phyloP scores from a whole-genome alignment of 129 eudicot species.

The Silybum marianum region DNA sequence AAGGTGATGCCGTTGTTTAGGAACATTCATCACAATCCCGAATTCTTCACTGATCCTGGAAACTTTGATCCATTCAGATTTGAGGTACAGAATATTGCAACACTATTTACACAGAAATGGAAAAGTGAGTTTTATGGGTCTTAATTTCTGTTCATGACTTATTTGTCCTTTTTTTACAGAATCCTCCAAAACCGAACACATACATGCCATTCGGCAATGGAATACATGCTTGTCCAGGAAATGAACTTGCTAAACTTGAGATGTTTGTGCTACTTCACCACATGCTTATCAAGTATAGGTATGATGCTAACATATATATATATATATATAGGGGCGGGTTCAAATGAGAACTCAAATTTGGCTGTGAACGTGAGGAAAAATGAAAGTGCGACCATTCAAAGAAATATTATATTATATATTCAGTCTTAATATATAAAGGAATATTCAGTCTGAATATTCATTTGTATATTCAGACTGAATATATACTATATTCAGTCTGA shows the following conservation, averaged over 20 bases:
- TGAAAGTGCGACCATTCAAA: no score
- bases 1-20: slow-evolving; percentile 90
- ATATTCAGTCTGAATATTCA: no score
- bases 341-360: no score
- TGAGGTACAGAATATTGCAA: slow-evolving; percentile 50
- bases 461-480: no score
- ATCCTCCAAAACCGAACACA: slow-evolving; percentile 78
- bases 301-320: slow-evolving; percentile 9
- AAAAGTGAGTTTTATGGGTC: neutral
- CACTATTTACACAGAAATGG: slow-evolving; percentile 9
- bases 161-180: slow-evolving; percentile 40
- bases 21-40: slow-evolving; percentile 84
- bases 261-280: slow-evolving; percentile 79
- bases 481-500: no score
- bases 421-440: no score
- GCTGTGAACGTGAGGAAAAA: no score
- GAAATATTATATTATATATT: no score
- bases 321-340: no score
- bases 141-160: slow-evolving; percentile 19
- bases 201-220: slow-evolving; percentile 91
- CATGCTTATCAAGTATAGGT: slow-evolving; percentile 74
- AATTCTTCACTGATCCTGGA: slow-evolving; percentile 63
- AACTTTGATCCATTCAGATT: slow-evolving; percentile 68
- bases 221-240: slow-evolving; percentile 89
- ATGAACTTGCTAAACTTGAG: slow-evolving; percentile 85